A percentile compares a stretch with the other conserved stretches of the same genome.
Conservation (phyloP, 805 yeast genomes). For the Starmerella asiatica region DNA sequence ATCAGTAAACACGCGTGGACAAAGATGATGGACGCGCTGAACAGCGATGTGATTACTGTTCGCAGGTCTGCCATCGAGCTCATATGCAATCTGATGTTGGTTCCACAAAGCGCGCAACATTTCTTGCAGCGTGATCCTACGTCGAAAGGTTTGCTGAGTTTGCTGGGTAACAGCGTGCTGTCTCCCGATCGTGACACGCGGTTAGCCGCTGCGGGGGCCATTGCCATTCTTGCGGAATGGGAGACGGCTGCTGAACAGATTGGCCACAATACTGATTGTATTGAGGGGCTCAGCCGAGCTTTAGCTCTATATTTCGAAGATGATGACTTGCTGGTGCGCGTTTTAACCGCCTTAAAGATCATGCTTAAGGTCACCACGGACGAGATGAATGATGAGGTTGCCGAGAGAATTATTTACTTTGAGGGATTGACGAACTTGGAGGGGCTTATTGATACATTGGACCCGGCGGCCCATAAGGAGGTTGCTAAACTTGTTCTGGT, state of each 20-base stretch:
- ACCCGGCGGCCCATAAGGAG: conserved; percentile 10
- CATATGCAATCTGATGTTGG: conserved; percentile 42
- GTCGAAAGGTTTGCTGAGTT: conserved; percentile 24
- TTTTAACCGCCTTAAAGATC: conserved; percentile 21
- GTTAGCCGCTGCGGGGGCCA: conserved; percentile 30
- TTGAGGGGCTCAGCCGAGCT: conserved; percentile 18
- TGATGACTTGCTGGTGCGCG: conserved; percentile 23
- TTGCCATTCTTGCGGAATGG: conserved; percentile 31
- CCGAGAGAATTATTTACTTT: conserved; percentile 17
- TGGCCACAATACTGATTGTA: conserved; percentile 21
- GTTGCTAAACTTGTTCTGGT: conserved; percentile 11
- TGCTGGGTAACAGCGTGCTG: conserved; percentile 22
- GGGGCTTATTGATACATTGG: conserved; percentile 14
- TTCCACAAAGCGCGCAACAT: conserved; percentile 27
- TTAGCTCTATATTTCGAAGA: conserved; percentile 19
- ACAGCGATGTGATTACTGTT: conserved; percentile 36
- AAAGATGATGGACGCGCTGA: conserved; percentile 33
- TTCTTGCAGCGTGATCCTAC: conserved; percentile 25
- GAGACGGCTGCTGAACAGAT: conserved; percentile 24
- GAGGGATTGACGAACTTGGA: conserved; percentile 20
- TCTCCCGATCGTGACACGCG: conserved; percentile 26
- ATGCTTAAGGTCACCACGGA: conserved; percentile 15
- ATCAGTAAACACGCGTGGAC: conserved; percentile 34
- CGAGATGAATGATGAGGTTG: conserved; percentile 20
- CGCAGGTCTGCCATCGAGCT: conserved; percentile 54